phyloP scores from a whole-genome alignment of 2,329 filamentous ascomycete species.

The Coniochaeta pulveracea region DNA sequence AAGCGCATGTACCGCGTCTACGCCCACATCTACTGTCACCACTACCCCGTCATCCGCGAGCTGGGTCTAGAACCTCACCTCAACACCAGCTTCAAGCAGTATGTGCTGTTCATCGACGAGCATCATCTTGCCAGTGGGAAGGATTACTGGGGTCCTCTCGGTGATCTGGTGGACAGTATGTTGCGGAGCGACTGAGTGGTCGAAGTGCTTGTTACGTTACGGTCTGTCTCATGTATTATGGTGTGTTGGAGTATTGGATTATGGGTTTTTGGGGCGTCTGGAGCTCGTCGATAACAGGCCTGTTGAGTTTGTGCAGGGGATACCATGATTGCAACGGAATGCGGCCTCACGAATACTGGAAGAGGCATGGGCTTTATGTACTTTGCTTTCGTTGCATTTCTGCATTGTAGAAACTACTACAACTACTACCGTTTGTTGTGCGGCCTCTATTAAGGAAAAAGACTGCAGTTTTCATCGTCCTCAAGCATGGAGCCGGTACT shows the following conservation, averaged over 20 bases:
- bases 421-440: no score
- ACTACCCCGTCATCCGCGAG: slow-evolving; percentile 93
- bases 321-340: slow-evolving; percentile 1
- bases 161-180: slow-evolving; percentile 97
- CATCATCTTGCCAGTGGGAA: slow-evolving; percentile 84
- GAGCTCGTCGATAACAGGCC: not conserved
- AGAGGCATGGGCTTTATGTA: no score
- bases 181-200: slow-evolving; percentile 65
- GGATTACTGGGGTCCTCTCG: slow-evolving; percentile 94
- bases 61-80: slow-evolving; percentile 92
- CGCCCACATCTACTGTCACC: slow-evolving; percentile 98
- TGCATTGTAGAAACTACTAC: no score
- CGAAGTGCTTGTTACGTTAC: not conserved
- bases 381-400: no score
- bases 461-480: no score
- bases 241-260: no score
- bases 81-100: slow-evolving; percentile 99
- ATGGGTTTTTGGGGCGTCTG: not conserved
- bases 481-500: no score
- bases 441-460: no score
- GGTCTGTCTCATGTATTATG: no score
- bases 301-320: not conserved
- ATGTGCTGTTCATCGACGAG: slow-evolving; percentile 97
- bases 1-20: slow-evolving; percentile 98
- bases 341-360: not conserved